Evolutionary conservation across 495 filamentous ascomycete genomes (phyloP), one percentile per base, ranked within the genome.

Genomic region (Chaetomium fimeti): DNA sequence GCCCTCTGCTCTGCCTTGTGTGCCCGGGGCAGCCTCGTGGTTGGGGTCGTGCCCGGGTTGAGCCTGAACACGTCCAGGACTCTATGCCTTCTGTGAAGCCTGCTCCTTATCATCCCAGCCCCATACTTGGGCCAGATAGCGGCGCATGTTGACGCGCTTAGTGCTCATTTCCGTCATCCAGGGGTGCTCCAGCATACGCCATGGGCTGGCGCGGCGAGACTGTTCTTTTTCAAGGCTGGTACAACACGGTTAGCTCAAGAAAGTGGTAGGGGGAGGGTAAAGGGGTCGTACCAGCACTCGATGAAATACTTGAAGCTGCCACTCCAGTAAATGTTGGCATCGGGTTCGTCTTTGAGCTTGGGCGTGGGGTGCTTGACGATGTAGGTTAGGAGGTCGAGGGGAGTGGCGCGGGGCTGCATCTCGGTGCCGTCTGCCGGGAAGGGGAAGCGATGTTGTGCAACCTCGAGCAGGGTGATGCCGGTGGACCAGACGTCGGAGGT

Each of bases 271-370:
- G 20, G 55, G 8, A 42, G 25, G 13, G 11, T 25, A 24, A n/a
- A 47, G 43, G 56, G 38, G 61, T 90, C 91, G 74, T 88, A 98
- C 94, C 95, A 98, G 86, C 92, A 97, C 77, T 96, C 92, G 75
- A 98, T 97, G 68, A 98, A 98, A 75, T 96, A 97, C 73, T 98
- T 98, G 77, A 98, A 98, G 67, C 87, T 94, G 69, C 92, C 89
- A 67, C 89, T 94, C 94, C 94, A 98, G 72, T 84, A 88, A 69
- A 98, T 95, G 45, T 83, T 85, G 16, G 83, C 79, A 47, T 85
- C 83, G 20, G 90, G 90, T 77, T 98, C 94, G 70, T 98, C 95
- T 76, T 97, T 97, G 58, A 98, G 80, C 76, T 93, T 95, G 22
- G 94, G 94, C 62, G 97, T 95, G 27, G 93, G 90, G 74, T 98